These are phyloP conservation scores for Schizophyllum commune DNA, from an alignment of 1,284 basidiomycete genomes.

Conservation along the genomic window DNA sequence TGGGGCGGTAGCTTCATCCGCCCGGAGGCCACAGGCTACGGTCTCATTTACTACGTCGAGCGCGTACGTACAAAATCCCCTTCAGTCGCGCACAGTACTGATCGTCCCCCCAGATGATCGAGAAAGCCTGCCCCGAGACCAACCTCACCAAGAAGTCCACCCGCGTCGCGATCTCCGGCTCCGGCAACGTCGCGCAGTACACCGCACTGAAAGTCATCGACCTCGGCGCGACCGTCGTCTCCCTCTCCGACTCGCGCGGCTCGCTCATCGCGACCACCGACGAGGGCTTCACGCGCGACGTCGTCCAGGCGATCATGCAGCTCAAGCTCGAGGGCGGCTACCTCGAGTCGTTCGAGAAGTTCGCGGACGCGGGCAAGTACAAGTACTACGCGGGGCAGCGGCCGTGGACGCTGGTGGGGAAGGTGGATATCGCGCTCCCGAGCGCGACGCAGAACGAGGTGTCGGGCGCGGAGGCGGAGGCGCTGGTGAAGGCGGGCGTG, in stretches of 20 bases:
- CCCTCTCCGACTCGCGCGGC: conserved; percentile 78
- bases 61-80: conserved; percentile 37
- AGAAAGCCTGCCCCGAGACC: conserved; percentile 38
- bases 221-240: conserved; percentile 67
- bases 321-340: conserved; percentile 61
- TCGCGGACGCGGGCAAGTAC: conserved; percentile 36
- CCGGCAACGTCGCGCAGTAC: conserved; percentile 72
- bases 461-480: conserved; percentile 64
- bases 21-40: conserved; percentile 70
- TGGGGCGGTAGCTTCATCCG: conserved; percentile 73
- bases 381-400: conserved; percentile 62
- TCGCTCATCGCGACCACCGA: conserved; percentile 56
- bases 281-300: conserved; percentile 52
- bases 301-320: conserved; percentile 48
- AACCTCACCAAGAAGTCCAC: conserved; percentile 35
- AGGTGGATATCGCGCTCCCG: conserved; percentile 69
- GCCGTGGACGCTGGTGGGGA: conserved; percentile 68
- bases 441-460: conserved; percentile 80
- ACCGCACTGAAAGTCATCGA: conserved; percentile 78
- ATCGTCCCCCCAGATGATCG: conserved; percentile 37
- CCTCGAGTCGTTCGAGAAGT: conserved; percentile 41
- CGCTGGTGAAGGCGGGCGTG: conserved; percentile 62
- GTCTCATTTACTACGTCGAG: conserved; percentile 74
- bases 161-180: conserved; percentile 65
- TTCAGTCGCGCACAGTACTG: not conserved